Evolutionary conservation across 805 yeast genomes (phyloP).

Genomic region (Cyberlindnera americana): DNA sequence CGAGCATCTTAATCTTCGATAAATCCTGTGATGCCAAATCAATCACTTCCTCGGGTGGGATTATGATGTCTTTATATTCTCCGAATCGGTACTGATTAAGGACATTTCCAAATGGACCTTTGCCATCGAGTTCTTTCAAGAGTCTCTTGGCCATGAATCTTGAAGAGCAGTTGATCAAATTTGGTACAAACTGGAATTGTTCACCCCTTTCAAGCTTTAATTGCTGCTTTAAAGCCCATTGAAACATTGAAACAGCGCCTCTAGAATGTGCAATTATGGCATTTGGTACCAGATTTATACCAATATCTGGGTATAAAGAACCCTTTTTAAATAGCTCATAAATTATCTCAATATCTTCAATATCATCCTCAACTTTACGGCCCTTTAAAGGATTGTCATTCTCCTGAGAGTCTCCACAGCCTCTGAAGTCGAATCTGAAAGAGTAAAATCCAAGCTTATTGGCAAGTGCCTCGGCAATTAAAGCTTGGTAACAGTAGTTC

Average conservation of each 20-base stretch:
- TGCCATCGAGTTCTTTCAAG: slow-evolving; percentile 14
- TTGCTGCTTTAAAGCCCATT: slow-evolving; percentile 57
- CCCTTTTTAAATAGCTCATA: slow-evolving; percentile 30
- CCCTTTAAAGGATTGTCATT: slow-evolving; percentile 36
- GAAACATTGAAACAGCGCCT: slow-evolving; percentile 71
- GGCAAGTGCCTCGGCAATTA: slow-evolving; percentile 58
- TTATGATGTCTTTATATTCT: slow-evolving; percentile 35
- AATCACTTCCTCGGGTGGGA: slow-evolving; percentile 48
- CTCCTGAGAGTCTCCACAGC: slow-evolving; percentile 73
- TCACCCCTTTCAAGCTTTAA: slow-evolving; percentile 30
- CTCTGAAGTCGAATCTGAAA: slow-evolving; percentile 80
- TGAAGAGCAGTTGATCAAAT: slow-evolving; percentile 68
- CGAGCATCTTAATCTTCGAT: slow-evolving; percentile 36
- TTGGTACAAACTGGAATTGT: slow-evolving; percentile 49
- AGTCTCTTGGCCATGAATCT: slow-evolving; percentile 42
- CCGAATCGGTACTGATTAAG: slow-evolving; percentile 51
- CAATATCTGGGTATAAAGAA: slow-evolving; percentile 27
- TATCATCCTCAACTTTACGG: slow-evolving; percentile 59
- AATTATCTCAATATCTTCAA: slow-evolving; percentile 59
- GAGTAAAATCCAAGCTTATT: slow-evolving; percentile 56
- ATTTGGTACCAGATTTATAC: slow-evolving; percentile 43
- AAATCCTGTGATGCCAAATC: slow-evolving; percentile 50
- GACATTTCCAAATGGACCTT: slow-evolving; percentile 26
- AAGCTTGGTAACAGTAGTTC: slow-evolving; percentile 68
- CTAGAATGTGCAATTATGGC: slow-evolving; percentile 76